A percentile compares a stretch with the other conserved stretches of the same genome.
Evolutionary conservation across 1,284 basidiomycete species (phyloP).

Genomic region (Rhodofomes roseus): DNA sequence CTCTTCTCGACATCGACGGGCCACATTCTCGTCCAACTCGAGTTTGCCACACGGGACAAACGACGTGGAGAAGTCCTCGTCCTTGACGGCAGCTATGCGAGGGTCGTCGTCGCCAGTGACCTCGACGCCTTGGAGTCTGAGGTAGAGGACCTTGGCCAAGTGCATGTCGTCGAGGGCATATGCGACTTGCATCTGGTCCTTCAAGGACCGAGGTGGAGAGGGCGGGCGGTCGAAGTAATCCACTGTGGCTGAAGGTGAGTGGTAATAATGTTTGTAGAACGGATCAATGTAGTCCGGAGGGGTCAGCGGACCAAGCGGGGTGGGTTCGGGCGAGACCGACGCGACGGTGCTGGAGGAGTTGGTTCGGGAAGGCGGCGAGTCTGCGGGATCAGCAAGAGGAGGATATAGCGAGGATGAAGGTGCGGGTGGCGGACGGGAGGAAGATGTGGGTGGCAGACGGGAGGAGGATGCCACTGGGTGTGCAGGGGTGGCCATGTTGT

Average conservation of each 20-base stretch:
- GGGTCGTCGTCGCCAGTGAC: constrained; percentile 57
- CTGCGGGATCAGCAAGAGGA: constrained; percentile 20
- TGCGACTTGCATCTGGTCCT: constrained; percentile 62
- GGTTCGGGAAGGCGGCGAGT: constrained; percentile 16
- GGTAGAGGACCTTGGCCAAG: constrained; percentile 56
- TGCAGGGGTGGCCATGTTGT: constrained; percentile 1
- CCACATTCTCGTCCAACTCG: constrained; percentile 43
- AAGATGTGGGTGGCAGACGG: constrained; percentile 15
- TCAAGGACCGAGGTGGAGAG: constrained; percentile 46
- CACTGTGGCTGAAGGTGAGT: constrained; percentile 9
- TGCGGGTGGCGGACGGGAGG: constrained; percentile 17
- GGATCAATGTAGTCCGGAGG: constrained; percentile 25
- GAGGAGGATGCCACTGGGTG: constrained; percentile 23
- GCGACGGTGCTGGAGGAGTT: constrained; percentile 24
- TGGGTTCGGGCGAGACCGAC: constrained; percentile 27
- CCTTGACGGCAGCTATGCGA: constrained; percentile 54
- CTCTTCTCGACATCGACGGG: constrained; percentile 26
- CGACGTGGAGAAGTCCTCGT: constrained; percentile 61
- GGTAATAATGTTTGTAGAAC: constrained; percentile 1
- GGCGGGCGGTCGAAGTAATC: constrained; percentile 41
- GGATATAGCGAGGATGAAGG: constrained; percentile 11
- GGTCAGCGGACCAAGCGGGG: constrained; percentile 20
- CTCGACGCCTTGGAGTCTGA: constrained; percentile 58
- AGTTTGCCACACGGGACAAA: constrained; percentile 56
- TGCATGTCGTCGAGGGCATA: constrained; percentile 64